Conservation (phyloP, 1,139 yeast genomes). For the Candida tropicalis region DNA sequence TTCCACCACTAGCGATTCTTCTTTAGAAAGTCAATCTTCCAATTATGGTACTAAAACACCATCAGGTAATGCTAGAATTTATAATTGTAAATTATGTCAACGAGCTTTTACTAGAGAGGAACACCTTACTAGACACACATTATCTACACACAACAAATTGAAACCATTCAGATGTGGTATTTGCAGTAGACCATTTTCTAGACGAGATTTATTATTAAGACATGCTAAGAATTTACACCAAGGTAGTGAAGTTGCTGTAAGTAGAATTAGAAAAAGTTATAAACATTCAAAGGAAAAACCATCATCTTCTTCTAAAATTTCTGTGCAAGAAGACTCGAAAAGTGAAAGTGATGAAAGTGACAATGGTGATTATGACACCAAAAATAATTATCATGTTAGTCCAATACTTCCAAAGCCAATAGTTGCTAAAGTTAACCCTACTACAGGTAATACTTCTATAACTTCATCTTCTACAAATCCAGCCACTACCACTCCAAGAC, state of each 20-base stretch:
- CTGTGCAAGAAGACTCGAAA: background rate
- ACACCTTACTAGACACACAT: slow-evolving; percentile 47
- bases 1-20: slow-evolving; percentile 3
- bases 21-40: slow-evolving; percentile 4
- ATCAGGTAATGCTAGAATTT: slow-evolving; percentile 47
- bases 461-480: background rate
- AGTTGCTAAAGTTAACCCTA: slow-evolving; percentile 4
- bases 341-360: slow-evolving; percentile 6
- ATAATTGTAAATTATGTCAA: slow-evolving; percentile 45
- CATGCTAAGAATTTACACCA: slow-evolving; percentile 95
- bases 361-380: slow-evolving; percentile 2
- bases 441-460: slow-evolving; percentile 1
- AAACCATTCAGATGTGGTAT: slow-evolving; percentile 80
- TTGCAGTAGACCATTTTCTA: slow-evolving; percentile 91
- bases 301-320: too few relatives aligned
- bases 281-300: slow-evolving; percentile 27
- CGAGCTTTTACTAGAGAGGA: slow-evolving; percentile 53
- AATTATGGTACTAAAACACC: slow-evolving; percentile 47
- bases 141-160: slow-evolving; percentile 48
- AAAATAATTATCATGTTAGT: slow-evolving; percentile 4
- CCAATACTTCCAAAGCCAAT: slow-evolving; percentile 7
- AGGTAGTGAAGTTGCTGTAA: slow-evolving; percentile 53
- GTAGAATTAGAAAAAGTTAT: slow-evolving; percentile 45
- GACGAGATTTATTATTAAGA: slow-evolving; percentile 85
- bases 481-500: slow-evolving; percentile 4